Base-by-base conservation (phyloP, 148 eudicot species). In the Mesembryanthemum crystallinum region DNA sequence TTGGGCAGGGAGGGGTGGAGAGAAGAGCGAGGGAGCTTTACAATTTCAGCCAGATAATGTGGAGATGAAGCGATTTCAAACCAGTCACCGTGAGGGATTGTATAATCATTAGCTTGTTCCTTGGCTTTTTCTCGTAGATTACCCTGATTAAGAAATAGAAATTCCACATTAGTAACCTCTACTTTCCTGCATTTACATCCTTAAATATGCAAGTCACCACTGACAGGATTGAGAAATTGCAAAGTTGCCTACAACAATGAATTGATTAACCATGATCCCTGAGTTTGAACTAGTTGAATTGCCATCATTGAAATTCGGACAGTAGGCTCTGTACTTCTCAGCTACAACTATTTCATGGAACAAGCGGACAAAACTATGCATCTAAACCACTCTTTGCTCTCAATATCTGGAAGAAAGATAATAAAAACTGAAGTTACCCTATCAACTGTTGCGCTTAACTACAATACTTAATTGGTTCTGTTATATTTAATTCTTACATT, bases 31-130 rank as follows among this genome's bases (percentile, higher is more conserved):
- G 28, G 67, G 77, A 59, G 24, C 69, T 54, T 86, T 85, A 92
- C 98, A 54, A 92, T 90, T 82, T 94, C 98, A 58, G 98, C 97
- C 68, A 92, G 72, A 63, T 94, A 94, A 85, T 94, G 97, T 66
- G 98, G 90, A 61, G 92, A 92, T 10, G 98, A 94, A 57, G 89
- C 97, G 65, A 84, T 74, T 51, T 87, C 81, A 55, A 94, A 94
- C 98, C 98, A 94, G 76, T 92, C 98, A 33, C 98, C 98, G 72
- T 75, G 68, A 65, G 98, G 98, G 73, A 90, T 87, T 62, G 71
- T 80, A 76, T 94, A 94, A 11, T 81, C 89, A 71, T 84, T 78
- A 25, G 71, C 83, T 74, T 87, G 84, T 69, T 84, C 82, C 66
- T 71, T 70, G 60, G 68, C 82, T 64, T n/a, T n/a, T n/a, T 92